Percentiles rank a stretch among this genome's conserved stretches.
Evolutionary conservation across 2,329 filamentous ascomycete genomes (phyloP).

Genomic region (Colletotrichum spinosum): DNA sequence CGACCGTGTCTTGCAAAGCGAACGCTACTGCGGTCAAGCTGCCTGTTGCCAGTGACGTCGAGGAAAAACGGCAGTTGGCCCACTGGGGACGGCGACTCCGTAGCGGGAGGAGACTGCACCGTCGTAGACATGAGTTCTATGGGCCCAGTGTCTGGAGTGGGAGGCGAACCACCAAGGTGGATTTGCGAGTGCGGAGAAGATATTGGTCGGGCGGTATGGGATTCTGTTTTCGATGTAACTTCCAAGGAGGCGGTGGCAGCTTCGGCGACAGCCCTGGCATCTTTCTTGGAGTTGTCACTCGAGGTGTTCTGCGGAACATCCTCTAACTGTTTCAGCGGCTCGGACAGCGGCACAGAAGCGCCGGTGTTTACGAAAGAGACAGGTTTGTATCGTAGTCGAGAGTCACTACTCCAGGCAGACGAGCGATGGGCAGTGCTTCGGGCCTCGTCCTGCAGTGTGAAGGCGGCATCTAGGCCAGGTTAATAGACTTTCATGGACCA

Average conservation of each 20-base stretch:
- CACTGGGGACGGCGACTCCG: too few relatives aligned
- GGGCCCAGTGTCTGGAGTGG: too few relatives aligned
- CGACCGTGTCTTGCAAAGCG: background rate
- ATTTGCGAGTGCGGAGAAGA: too few relatives aligned
- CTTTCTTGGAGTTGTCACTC: too few relatives aligned
- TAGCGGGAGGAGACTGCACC: too few relatives aligned
- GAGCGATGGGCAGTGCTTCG: slow-evolving; percentile 48
- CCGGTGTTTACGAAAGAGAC: slow-evolving; percentile 67
- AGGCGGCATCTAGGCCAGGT: slow-evolving; percentile 7
- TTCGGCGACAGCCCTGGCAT: too few relatives aligned
- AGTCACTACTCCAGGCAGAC: slow-evolving; percentile 51
- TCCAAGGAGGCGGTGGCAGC: too few relatives aligned
- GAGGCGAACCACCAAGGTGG: too few relatives aligned
- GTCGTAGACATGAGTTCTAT: too few relatives aligned
- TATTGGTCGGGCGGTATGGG: too few relatives aligned
- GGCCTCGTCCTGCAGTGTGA: slow-evolving; percentile 41
- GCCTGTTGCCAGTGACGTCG: slow-evolving; percentile 49
- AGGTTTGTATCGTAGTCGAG: slow-evolving; percentile 60
- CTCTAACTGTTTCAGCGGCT: slow-evolving; percentile 59
- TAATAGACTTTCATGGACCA: slow-evolving; percentile 11
- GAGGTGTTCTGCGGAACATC: slow-evolving; percentile 33
- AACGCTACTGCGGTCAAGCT: slow-evolving; percentile 15
- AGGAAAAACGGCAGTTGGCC: slow-evolving; percentile 48
- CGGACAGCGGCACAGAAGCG: slow-evolving; percentile 60
- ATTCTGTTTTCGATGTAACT: too few relatives aligned